These are phyloP conservation scores for Solanum chacoense DNA, from an alignment of 305 asterid genomes.

Conservation along the genomic window DNA sequence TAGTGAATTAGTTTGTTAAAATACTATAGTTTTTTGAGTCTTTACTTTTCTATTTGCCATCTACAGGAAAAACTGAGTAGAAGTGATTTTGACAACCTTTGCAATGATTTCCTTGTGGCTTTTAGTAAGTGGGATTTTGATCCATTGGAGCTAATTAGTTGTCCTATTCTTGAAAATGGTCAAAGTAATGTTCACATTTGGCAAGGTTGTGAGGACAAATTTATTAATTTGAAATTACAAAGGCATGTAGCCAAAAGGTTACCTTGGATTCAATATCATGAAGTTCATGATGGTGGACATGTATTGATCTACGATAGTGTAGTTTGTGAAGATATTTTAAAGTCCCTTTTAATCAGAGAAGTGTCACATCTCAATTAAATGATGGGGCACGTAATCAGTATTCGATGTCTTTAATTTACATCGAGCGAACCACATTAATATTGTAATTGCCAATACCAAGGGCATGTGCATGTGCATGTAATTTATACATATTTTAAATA, in stretches of 20 bases:
- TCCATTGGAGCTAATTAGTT: constrained; percentile 35
- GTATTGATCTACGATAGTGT: constrained; percentile 57
- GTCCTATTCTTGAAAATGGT: constrained; percentile 42
- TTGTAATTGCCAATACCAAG: not conserved
- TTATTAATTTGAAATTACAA: constrained; percentile 59
- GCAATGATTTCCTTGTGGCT: constrained; percentile 61
- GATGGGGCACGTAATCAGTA: not conserved
- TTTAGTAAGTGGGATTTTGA: constrained; percentile 86
- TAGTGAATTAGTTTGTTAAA: no score
- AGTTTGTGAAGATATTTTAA: constrained; percentile 75
- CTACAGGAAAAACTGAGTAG: constrained; percentile 26
- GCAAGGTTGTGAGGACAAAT: constrained; percentile 81
- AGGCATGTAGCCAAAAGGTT: constrained; percentile 49
- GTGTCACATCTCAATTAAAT: not conserved
- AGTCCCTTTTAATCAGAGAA: constrained; percentile 67
- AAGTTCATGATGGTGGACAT: constrained; percentile 79
- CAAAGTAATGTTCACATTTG: constrained; percentile 57
- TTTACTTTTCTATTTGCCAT: not conserved
- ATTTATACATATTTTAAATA: not conserved
- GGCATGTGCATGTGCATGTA: not conserved
- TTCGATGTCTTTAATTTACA: no score
- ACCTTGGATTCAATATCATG: constrained; percentile 82
- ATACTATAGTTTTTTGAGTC: not conserved
- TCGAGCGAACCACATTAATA: no score
- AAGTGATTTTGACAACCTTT: constrained; percentile 46